These are phyloP conservation scores for Lantana camara DNA, from an alignment of 257 asterid genomes.

Conservation along the genomic window DNA sequence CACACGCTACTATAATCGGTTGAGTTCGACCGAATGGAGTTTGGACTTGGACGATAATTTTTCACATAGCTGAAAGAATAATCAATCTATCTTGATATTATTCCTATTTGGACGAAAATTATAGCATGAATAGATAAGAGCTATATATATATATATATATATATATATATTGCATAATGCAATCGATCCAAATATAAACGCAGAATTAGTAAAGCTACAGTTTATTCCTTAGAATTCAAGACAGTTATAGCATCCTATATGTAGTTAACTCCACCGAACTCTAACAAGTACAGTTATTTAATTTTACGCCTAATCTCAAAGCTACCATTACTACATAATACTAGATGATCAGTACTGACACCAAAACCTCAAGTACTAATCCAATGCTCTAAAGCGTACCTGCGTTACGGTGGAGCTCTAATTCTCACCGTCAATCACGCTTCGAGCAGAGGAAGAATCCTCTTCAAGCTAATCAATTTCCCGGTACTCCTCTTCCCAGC, in stretches of 20 bases:
- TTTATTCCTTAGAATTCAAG: neutral
- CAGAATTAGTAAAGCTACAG: constrained; percentile 1
- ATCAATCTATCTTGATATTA: no score
- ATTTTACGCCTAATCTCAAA: neutral
- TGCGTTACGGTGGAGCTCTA: constrained; percentile 9
- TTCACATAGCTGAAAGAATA: no score
- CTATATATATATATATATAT: no score
- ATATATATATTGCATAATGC: no score
- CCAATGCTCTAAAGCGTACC: constrained; percentile 18
- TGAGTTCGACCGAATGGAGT: no score
- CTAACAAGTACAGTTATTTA: neutral
- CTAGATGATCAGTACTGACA: neutral
- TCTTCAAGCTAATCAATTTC: neutral
- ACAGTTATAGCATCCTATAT: neutral
- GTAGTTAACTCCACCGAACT: neutral
- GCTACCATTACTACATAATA: neutral
- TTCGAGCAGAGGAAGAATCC: constrained; percentile 19
- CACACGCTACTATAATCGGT: no score
- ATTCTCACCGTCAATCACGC: constrained; percentile 4
- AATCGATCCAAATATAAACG: no score
- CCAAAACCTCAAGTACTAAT: constrained; percentile 18
- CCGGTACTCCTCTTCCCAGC: constrained; percentile 2
- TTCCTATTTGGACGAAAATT: no score
- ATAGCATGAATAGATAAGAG: no score
- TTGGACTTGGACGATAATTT: no score